Evolutionary conservation across 2,329 filamentous ascomycete species (phyloP).

Genomic region (Aspergillus novofumigatus): DNA sequence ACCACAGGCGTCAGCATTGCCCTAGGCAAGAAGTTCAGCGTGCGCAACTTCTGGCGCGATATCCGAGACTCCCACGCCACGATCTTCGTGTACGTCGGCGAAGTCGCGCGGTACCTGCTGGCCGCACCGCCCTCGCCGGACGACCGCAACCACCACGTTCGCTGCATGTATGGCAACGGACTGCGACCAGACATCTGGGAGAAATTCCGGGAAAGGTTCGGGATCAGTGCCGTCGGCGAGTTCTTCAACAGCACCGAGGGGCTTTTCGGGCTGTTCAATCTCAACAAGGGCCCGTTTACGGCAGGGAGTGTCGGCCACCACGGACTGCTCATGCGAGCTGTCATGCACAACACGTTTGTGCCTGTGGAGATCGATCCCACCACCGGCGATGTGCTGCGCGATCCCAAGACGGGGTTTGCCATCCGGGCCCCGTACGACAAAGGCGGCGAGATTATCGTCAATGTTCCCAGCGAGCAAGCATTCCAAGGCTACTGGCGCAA

Average conservation of each 20-base stretch:
- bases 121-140: constrained; percentile 53
- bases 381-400: constrained; percentile 62
- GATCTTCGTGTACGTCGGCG: constrained; percentile 72
- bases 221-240: constrained; percentile 56
- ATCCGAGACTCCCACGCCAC: constrained; percentile 64
- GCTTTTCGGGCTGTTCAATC: constrained; percentile 59
- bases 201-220: constrained; percentile 52
- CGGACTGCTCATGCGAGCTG: constrained; percentile 55
- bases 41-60: constrained; percentile 67
- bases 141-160: constrained; percentile 44
- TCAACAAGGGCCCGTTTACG: constrained; percentile 58
- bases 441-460: constrained; percentile 73
- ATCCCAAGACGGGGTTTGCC: constrained; percentile 65
- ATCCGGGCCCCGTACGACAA: constrained; percentile 59
- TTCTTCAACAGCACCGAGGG: constrained; percentile 79
- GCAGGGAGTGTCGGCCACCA: constrained; percentile 67
- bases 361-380: constrained; percentile 67
- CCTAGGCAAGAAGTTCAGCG: constrained; percentile 55
- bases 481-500: constrained; percentile 71
- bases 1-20: constrained; percentile 45
- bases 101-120: constrained; percentile 70
- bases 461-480: constrained; percentile 51
- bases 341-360: constrained; percentile 53
- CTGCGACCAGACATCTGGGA: constrained; percentile 49
- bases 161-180: constrained; percentile 47